Percentiles rank a stretch among this genome's conserved stretches.
phyloP scores from a whole-genome alignment of 2,329 filamentous ascomycete genomes.

The Paecilomyces sp. region DNA sequence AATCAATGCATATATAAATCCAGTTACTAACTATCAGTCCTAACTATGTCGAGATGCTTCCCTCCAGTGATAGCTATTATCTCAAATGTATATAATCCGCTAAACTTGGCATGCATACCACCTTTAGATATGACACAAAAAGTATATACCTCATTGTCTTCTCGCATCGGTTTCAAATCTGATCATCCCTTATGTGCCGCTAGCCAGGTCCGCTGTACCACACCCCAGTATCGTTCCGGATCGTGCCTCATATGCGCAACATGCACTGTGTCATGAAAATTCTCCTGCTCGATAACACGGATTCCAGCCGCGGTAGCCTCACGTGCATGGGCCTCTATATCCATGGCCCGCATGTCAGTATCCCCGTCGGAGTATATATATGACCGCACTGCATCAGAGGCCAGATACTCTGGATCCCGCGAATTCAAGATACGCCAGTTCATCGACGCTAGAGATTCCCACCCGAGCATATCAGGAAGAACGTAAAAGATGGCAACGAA shows the following conservation, averaged over 20 bases:
- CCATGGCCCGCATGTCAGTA: neutral
- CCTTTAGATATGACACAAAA: no score
- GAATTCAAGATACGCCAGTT: neutral
- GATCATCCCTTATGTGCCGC: neutral
- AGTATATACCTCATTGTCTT: no score
- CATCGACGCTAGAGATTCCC: neutral
- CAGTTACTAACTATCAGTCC: neutral
- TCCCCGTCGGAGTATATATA: neutral
- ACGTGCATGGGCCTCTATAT: neutral
- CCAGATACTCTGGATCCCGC: neutral
- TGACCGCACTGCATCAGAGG: neutral
- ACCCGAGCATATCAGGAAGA: neutral
- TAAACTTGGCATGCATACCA: no score
- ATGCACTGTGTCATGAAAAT: neutral
- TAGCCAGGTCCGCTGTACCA: neutral
- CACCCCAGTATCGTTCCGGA: neutral
- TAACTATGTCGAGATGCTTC: neutral
- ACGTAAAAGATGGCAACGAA: neutral
- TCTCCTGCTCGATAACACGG: neutral
- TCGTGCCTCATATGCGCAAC: neutral
- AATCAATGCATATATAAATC: neutral
- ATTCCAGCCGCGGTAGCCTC: neutral
- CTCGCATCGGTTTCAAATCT: no score
- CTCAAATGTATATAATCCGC: no score
- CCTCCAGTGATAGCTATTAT: no score